These are phyloP conservation scores for Yamadazyma endophytica DNA, from an alignment of 805 yeast species.

Conservation along the genomic window DNA sequence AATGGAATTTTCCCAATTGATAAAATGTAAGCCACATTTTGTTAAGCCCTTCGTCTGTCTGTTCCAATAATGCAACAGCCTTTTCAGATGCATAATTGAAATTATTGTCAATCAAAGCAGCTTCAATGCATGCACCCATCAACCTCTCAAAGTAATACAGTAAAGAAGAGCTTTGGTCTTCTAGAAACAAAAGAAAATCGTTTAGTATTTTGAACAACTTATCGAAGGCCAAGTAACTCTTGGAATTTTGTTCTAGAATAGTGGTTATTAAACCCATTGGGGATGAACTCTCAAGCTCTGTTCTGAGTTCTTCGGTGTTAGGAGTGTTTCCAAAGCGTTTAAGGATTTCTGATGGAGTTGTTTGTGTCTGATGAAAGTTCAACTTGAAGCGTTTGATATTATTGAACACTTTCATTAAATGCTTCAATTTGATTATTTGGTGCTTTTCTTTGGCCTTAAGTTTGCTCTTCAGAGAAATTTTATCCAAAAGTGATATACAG, in stretches of 20 bases:
- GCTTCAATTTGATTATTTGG: constrained; percentile 18
- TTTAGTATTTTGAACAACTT: constrained; percentile 37
- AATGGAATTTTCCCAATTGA: constrained; percentile 59
- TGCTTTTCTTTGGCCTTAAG: constrained; percentile 7
- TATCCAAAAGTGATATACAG: constrained; percentile 25
- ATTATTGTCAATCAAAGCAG: constrained; percentile 60
- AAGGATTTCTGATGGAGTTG: constrained; percentile 36
- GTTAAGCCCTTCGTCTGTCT: constrained; percentile 14
- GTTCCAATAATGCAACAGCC: constrained; percentile 34
- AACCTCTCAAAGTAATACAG: constrained; percentile 26
- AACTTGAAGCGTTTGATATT: constrained; percentile 34
- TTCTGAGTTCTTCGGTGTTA: constrained; percentile 8
- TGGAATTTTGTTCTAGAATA: constrained; percentile 51
- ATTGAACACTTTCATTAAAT: constrained; percentile 31
- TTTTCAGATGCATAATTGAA: constrained; percentile 53
- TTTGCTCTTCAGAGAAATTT: constrained; percentile 3
- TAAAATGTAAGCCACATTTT: constrained; percentile 67
- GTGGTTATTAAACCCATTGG: constrained; percentile 35
- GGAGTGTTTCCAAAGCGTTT: constrained; percentile 17
- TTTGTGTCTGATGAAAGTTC: constrained; percentile 26
- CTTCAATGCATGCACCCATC: constrained; percentile 56
- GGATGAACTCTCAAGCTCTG: constrained; percentile 12
- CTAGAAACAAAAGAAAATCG: constrained; percentile 39
- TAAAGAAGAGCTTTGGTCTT: constrained; percentile 11
- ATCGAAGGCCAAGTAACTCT: constrained; percentile 43